A percentile compares a stretch with the other conserved stretches of the same genome.
Conservation (phyloP, 345 rosid genomes). For the Melaleuca quinquenervia region DNA sequence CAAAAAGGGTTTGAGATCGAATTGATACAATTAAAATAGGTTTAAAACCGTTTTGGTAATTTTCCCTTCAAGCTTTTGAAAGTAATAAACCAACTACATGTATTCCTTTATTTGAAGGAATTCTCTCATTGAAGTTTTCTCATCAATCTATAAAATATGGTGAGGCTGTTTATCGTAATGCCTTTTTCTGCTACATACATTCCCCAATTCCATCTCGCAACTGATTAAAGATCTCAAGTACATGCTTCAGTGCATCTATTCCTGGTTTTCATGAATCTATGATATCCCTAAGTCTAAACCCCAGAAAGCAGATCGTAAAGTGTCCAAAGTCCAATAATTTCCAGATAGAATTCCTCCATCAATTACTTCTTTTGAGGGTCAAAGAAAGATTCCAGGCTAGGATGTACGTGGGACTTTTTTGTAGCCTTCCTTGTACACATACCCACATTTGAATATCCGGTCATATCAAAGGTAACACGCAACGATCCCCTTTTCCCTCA, state of each 20-base stretch:
- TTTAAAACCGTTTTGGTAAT: no score
- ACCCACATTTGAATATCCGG: background rate
- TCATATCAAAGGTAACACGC: background rate
- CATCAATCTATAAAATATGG: background rate
- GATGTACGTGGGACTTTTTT: background rate
- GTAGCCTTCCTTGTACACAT: background rate
- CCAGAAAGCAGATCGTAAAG: background rate
- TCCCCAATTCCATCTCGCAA: background rate
- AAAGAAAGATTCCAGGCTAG: background rate
- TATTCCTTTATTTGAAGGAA: background rate
- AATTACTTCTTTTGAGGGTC: background rate
- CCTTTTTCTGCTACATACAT: no score
- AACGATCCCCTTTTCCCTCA: background rate
- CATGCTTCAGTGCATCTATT: background rate
- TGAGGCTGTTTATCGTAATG: no score
- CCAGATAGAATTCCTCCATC: background rate
- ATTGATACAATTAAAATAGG: no score
- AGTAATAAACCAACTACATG: background rate
- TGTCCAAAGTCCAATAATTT: background rate
- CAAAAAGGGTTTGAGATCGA: no score
- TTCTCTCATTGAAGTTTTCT: background rate
- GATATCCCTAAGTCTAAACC: background rate
- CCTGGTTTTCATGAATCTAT: background rate
- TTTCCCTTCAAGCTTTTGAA: background rate
- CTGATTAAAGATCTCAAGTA: background rate